Evolutionary conservation across 2,329 filamentous ascomycete genomes (phyloP), one percentile per base, ranked within the genome.

Genomic region (Mycosphaerella sp.): DNA sequence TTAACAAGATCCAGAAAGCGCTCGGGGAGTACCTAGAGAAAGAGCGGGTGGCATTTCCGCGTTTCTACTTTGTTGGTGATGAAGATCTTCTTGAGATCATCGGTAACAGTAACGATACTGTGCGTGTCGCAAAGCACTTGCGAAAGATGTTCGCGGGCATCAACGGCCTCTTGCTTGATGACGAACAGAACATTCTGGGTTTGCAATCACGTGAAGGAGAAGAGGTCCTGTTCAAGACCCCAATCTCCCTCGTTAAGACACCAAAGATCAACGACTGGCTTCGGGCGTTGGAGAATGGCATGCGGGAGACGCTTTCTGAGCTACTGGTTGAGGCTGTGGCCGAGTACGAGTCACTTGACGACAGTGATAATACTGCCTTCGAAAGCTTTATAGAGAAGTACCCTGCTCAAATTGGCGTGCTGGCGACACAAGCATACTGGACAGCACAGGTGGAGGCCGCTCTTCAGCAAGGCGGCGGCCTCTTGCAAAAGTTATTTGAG

Each of bases 81-180:
- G 94, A 99, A 67, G 93, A 99, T 71, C 75, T 99, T 51, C 78
- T 99, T 18, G 93, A 99, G 70, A 99, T 99, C 73, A 99, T 99
- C 59, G 93, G 93, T 67, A 99, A 99, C 70, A 97, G 91, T 73
- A 96, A 96, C 65, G 93, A 99, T 65, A 95, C 91, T 8, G 74
- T 93, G 54, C 89, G 93, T 49, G 94, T 98, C 60, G 89, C 93
- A 36, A 98, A 98, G 70, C 94, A 99, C 74, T 89, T 99, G 76
- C 91, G 95, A 70, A 99, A 99, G 77, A 99, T 99, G 93, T 99
- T 99, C 75, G 93, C 94, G 57, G 93, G 93, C 56, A 78, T 98
- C 42, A 91, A 86, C 4, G 93, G 93, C 3, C 79, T 98, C 32
- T 76, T 90, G 37, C 91, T 96, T 76, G 89, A 95, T 59, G 89